Evolutionary conservation across 2,329 filamentous ascomycete genomes (phyloP), one percentile per base, ranked within the genome.

Genomic region (Pseudogymnoascus sp.): DNA sequence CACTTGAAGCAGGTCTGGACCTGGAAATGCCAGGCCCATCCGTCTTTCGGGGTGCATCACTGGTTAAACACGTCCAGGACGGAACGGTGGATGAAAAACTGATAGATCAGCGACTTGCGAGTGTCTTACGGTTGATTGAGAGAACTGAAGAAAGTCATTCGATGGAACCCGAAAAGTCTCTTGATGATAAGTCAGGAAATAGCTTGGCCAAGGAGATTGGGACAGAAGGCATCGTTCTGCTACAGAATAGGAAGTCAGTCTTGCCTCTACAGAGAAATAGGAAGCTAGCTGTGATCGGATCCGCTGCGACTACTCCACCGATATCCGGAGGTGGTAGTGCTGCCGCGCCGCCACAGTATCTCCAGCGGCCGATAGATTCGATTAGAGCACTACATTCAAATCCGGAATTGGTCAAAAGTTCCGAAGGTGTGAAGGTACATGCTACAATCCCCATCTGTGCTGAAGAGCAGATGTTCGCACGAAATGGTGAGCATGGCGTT

Each of bases 201-300:
- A 59, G 60, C 8, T 65, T 86, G 22, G 77, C 84, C 16, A 75
- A 83, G 22, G 61, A 64, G 22, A 65, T 67, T 4, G 68, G 66
- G 2, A 57, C 60, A 1, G 67, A 68, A 28, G 68, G 64, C 34
- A 67, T 66, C 9, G 68, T 69, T 2, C 62, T 70, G 12, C 58
- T 69, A 1, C 67, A 70, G 22, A 70, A 70, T 54, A 58, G 65
- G 35, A 63, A 65, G 4, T 60, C 59, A 9, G 39, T 67, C 6
- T 59, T 71, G 14, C 68, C 69, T 8, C 59, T 70, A 54, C 6
- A 43, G 1, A 62, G 62, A 16, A 59, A 25, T 11, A 41, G 47
- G 20, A 62, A 61, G 32, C 20, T 67, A 0, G 63, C 63, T 28
- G 63, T 70, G 11, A 63, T 68, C n/a, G 67, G 68, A 1, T 63